Evolutionary conservation across 352 stramenopile genomes (phyloP), one percentile per base, ranked within the genome.

Genomic region (Pythium coloratum): DNA sequence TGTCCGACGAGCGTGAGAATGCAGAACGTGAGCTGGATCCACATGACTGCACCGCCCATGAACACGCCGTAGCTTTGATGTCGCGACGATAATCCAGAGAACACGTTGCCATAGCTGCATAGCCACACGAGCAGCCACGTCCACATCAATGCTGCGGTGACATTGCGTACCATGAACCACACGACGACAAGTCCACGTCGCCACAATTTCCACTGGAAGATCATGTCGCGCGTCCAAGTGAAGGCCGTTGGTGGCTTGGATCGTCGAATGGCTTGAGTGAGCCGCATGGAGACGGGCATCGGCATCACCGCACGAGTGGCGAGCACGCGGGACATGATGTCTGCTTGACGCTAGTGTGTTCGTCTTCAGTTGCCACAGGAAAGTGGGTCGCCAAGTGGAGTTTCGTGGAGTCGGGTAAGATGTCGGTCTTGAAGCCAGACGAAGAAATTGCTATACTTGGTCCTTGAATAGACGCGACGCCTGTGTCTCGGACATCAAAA

Each of bases 91-190:
- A 59, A 46, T 0, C 46, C 16, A n/a, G 69, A 71, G 18, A 76
- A 74, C 4, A 71, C 20, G 49, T 78, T 80, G 30, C 70, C 72
- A 24, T 34, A 47, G 12, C 56, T 75, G 62, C 72, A 78, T 51
- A 50, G 2, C 55, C 55, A 61, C 34, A 61, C 66, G 34, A 61
- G 55, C 1, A 47, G 12, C 55, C 55, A 61, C 16, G 55, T 61
- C 55, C 55, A 61, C 0, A 61, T 34, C 34, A 61, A 32, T 14
- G 34, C 33, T 3, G 24, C 34, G 7, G 16, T 34, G 30, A 61
- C 38, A 20, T 61, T 50, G 12, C 32, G 33, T 2, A 61, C 28
- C 55, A 61, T 61, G 34, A 51, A 49, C 34, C 18, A 30, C 16
- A 49, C n/a, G 28, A 61, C 55, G 10, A 51, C 55, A 12, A 34